Percentiles rank a stretch among this genome's conserved stretches.
Evolutionary conservation across 805 yeast species (phyloP).

Genomic region (Pichia phayaonensis): DNA sequence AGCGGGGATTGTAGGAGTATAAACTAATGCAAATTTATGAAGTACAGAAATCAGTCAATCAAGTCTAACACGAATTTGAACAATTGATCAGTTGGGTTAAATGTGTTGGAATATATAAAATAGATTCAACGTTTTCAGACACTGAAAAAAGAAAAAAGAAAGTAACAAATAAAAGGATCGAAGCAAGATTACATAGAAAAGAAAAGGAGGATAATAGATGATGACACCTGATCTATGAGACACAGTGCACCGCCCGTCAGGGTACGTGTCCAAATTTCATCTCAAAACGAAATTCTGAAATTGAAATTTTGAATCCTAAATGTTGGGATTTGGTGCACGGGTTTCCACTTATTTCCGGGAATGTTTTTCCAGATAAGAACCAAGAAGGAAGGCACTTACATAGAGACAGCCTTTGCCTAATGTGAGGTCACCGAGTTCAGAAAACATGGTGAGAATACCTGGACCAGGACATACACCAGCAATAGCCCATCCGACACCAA

Average conservation of each 20-base stretch:
- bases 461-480: conserved; percentile 51
- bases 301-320: not conserved
- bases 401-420: conserved; percentile 22
- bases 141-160: not conserved
- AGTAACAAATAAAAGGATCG: not conserved
- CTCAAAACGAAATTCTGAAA: not conserved
- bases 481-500: conserved; percentile 49
- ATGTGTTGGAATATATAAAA: not conserved
- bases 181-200: too few species aligned
- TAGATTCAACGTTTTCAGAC: not conserved
- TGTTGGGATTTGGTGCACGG: not conserved
- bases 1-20: not conserved
- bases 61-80: not conserved
- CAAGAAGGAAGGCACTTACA: conserved; percentile 18
- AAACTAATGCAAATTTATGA: not conserved
- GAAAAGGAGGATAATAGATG: not conserved
- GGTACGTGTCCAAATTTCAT: not conserved
- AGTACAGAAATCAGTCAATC: not conserved
- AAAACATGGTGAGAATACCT: conserved; percentile 29
- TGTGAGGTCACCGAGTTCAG: conserved; percentile 16
- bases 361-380: conserved; percentile 35
- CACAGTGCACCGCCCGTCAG: not conserved
- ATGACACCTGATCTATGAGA: not conserved
- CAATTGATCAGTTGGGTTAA: not conserved
- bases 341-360: conserved; percentile 15